Conservation (phyloP, 257 asterid species). For the Fraxinus anomala region DNA sequence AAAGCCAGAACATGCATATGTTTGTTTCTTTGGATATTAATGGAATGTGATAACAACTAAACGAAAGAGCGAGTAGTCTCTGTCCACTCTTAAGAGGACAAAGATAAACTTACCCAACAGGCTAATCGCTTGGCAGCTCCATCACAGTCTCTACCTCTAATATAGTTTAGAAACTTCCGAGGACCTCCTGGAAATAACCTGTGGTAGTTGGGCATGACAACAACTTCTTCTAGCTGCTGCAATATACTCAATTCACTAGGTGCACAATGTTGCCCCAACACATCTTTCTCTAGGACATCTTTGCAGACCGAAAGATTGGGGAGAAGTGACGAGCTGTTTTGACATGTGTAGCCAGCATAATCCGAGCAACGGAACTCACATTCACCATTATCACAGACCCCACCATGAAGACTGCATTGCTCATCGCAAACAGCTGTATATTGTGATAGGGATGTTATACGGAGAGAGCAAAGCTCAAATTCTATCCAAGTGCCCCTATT, state of each 20-base stretch:
- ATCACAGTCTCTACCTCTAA: slow-evolving; percentile 89
- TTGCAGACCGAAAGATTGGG: slow-evolving; percentile 86
- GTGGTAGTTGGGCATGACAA: slow-evolving; percentile 99
- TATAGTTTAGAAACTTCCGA: slow-evolving; percentile 75
- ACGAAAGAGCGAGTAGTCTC: background rate
- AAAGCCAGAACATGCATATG: background rate
- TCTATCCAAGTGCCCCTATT: too few relatives aligned
- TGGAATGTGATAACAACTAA: background rate
- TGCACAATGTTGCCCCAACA: slow-evolving; percentile 86
- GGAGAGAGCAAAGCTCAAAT: background rate
- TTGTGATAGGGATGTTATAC: slow-evolving; percentile 20
- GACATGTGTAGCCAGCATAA: slow-evolving; percentile 98
- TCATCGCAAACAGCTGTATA: slow-evolving; percentile 87
- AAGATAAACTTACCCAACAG: slow-evolving; percentile 83
- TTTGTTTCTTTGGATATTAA: background rate
- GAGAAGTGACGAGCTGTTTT: slow-evolving; percentile 87
- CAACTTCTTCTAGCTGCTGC: slow-evolving; percentile 97
- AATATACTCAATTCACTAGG: slow-evolving; percentile 84
- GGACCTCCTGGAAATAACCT: slow-evolving; percentile 95
- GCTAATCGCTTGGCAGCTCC: slow-evolving; percentile 97
- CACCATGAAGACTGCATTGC: slow-evolving; percentile 99
- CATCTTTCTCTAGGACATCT: slow-evolving; percentile 71
- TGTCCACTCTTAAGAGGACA: background rate
- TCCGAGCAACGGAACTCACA: slow-evolving; percentile 99
- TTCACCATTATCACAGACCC: slow-evolving; percentile 92